Conservation (phyloP, 2,329 filamentous ascomycete genomes). For the Colletotrichum shisoi region DNA sequence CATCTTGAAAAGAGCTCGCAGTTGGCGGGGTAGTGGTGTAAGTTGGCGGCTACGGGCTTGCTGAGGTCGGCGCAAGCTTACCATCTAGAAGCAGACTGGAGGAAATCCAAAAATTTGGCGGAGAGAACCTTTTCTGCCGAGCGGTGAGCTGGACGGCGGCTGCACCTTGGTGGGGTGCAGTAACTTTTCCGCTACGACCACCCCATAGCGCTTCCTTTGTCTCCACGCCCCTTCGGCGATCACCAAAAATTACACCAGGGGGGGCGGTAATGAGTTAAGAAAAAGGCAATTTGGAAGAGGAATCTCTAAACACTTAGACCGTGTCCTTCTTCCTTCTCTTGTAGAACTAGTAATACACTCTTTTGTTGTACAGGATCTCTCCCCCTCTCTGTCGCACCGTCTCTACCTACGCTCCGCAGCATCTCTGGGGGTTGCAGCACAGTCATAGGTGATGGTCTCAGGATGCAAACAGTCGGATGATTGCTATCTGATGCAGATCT, state of each 20-base stretch:
- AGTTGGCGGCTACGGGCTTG: slow-evolving; percentile 25
- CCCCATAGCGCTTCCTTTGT: slow-evolving; percentile 1
- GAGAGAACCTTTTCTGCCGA: slow-evolving; percentile 50
- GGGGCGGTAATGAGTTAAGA: neutral
- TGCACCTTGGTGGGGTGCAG: slow-evolving; percentile 29
- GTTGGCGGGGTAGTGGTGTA: slow-evolving; percentile 15
- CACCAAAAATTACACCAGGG: neutral
- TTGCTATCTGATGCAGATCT: slow-evolving; percentile 39
- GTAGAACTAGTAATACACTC: slow-evolving; percentile 36
- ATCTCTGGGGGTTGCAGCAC: slow-evolving; percentile 17
- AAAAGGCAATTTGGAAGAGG: neutral
- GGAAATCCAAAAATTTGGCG: slow-evolving; percentile 52
- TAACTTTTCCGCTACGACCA: slow-evolving; percentile 28
- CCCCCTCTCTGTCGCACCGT: neutral
- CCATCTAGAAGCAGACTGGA: slow-evolving; percentile 10
- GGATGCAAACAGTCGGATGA: slow-evolving; percentile 35
- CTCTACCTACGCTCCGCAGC: neutral
- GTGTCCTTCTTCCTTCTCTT: neutral
- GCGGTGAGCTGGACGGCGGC: slow-evolving; percentile 46
- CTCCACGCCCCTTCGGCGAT: slow-evolving; percentile 15
- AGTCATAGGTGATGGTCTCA: slow-evolving; percentile 22
- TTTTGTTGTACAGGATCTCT: slow-evolving; percentile 37
- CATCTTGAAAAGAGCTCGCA: slow-evolving; percentile 53
- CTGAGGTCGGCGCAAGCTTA: slow-evolving; percentile 20
- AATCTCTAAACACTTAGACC: slow-evolving; percentile 14